These are phyloP conservation scores for Ziziphus jujuba DNA, from an alignment of 306 rosid species.

Conservation along the genomic window DNA sequence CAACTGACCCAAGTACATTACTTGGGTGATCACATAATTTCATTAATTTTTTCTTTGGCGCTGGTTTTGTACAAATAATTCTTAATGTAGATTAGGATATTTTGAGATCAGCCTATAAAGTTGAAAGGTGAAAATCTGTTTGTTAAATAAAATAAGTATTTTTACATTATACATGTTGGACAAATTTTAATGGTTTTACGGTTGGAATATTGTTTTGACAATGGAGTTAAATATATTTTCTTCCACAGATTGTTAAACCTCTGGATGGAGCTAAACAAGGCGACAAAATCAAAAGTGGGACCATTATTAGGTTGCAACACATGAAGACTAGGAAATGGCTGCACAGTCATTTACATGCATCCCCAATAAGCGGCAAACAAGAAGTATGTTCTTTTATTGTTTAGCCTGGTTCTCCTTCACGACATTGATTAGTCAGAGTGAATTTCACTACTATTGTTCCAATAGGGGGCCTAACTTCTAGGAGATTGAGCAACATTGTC, in stretches of 20 bases:
- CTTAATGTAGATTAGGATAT: not conserved
- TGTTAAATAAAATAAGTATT: not conserved
- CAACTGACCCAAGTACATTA: too few relatives aligned
- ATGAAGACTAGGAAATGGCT: constrained; percentile 98
- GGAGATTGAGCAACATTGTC: not conserved
- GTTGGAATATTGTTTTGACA: not conserved
- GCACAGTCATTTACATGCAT: constrained; percentile 94
- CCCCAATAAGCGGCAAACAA: constrained; percentile 90
- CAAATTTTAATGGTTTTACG: not conserved
- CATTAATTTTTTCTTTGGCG: not conserved
- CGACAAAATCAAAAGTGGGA: constrained; percentile 68
- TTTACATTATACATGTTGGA: not conserved
- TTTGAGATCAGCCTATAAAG: not conserved
- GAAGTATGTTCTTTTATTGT: constrained; percentile 48
- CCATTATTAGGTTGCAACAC: constrained; percentile 87
- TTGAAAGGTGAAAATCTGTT: not conserved
- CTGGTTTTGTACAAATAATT: not conserved
- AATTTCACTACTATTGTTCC: too few relatives aligned
- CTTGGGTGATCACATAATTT: too few relatives aligned
- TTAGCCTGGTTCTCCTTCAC: not conserved
- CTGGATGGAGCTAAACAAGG: constrained; percentile 86
- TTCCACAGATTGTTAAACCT: constrained; percentile 76
- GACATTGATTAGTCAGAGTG: not conserved
- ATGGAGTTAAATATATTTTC: constrained; percentile 3
- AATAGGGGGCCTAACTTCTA: not conserved